These are phyloP conservation scores for Pleurotus ostreatus DNA, from an alignment of 768 basidiomycete species.

Conservation along the genomic window DNA sequence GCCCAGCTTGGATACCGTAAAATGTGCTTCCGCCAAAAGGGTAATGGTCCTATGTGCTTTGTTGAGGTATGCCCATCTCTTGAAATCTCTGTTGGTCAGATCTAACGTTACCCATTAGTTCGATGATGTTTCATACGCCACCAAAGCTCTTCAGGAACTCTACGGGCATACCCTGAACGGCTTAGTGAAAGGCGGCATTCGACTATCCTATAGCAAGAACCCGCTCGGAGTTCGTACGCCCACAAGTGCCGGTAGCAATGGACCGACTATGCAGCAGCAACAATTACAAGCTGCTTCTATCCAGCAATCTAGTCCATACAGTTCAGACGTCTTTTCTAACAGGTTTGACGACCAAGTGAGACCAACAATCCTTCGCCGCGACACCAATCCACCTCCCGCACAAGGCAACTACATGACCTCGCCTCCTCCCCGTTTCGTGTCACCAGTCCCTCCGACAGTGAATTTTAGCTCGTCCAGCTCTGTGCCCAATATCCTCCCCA, in stretches of 20 bases:
- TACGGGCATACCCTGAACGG: constrained; percentile 91
- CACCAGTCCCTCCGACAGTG: constrained; percentile 29
- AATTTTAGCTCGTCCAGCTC: neutral
- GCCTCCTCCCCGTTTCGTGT: constrained; percentile 43
- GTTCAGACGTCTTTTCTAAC: constrained; percentile 13
- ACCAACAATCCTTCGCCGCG: constrained; percentile 20
- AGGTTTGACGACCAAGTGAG: constrained; percentile 13
- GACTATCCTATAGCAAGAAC: constrained; percentile 97
- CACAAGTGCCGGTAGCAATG: constrained; percentile 47
- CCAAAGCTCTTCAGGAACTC: constrained; percentile 82
- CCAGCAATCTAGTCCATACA: constrained; percentile 2
- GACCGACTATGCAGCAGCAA: constrained; percentile 39
- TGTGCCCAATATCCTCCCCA: neutral
- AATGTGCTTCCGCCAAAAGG: constrained; percentile 93
- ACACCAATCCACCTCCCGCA: constrained; percentile 17
- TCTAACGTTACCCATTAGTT: constrained; percentile 47
- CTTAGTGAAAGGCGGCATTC: constrained; percentile 93
- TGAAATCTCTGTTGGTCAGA: constrained; percentile 36
- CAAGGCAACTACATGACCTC: constrained; percentile 30
- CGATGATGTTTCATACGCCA: constrained; percentile 82
- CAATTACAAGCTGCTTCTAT: constrained; percentile 28
- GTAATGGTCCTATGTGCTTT: constrained; percentile 98
- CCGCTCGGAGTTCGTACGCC: constrained; percentile 90
- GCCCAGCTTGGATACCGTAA: constrained; percentile 83
- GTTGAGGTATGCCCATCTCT: constrained; percentile 66